Base-by-base conservation (phyloP, 208 protist species). In the Wallacemonas sp. region DNA sequence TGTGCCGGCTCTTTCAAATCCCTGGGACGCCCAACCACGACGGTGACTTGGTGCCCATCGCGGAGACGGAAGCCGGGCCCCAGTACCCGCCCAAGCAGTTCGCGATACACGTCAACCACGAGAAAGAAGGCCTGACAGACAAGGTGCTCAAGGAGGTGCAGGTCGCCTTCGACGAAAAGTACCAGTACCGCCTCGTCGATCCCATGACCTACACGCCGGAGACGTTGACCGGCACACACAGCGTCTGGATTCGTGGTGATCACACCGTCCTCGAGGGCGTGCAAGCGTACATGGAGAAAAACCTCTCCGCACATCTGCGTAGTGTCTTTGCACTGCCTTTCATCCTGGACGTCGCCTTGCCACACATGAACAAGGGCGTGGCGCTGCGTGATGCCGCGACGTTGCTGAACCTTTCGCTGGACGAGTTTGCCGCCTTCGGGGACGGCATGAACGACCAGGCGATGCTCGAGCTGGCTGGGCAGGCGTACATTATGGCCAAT, bases 371-470 rank as follows among this genome's bases (percentile, higher is more conserved):
- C 68, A 93, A 93, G 43, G 80, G 74, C 2, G 61, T 69, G 2
- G 83, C 83, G 19, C 69, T 93, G 72, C 19, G 19, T 11, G 55
- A 74, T 21, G 78, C 88, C 46, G 77, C 74, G 11, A 14, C 71
- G 19, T 36, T 54, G n/a, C 58, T 92, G 19, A 62, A 67, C 19
- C 61, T 93, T 9, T 12, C 33, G 5, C 26, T 58, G 0, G 46
- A 55, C 0, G 70, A 87, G n/a, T 67, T 69, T 1, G 66, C 80
- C n/a, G 83, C 87, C 3, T 90, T 93, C 69, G 87, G 87, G 14
- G 81, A 87, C 49, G 81, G 81, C 26, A 88, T 88, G 81, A 93
- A 90, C 63, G 86, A 92, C 41, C 12, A 72, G 1, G 39, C 67
- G 9, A 87, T 92, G 86, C 73, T 92, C 39, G 29, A 41, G 2